Conservation (phyloP, 2,329 filamentous ascomycete species). For the Penicillium occitanis region DNA sequence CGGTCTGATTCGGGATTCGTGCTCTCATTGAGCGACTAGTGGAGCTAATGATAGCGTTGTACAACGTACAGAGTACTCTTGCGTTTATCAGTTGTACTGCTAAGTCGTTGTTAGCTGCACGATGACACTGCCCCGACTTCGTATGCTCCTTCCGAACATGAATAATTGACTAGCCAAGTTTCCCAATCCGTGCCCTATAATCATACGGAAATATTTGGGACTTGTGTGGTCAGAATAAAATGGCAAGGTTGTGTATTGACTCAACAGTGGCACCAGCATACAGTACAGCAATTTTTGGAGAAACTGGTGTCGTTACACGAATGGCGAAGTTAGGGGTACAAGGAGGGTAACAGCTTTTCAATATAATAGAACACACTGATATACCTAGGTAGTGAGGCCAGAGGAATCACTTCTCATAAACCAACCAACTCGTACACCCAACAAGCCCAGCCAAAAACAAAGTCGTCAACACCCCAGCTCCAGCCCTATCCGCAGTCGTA, state of each 20-base stretch:
- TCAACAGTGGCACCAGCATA: neutral
- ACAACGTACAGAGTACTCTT: neutral
- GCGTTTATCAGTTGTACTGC: neutral
- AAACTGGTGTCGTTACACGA: neutral
- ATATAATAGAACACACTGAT: neutral
- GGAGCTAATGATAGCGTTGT: neutral
- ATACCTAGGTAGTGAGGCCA: neutral
- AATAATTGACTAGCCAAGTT: neutral
- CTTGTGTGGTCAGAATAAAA: neutral
- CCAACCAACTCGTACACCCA: conserved; percentile 40
- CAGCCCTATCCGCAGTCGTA: conserved; percentile 41
- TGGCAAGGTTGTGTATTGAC: neutral
- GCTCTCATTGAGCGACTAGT: neutral
- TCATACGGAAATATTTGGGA: neutral
- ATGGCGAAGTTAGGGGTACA: neutral
- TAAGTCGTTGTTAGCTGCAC: too few species aligned
- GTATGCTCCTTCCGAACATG: neutral
- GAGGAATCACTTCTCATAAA: conserved; percentile 30
- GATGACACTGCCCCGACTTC: too few species aligned
- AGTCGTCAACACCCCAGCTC: conserved; percentile 45
- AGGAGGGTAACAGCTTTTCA: neutral
- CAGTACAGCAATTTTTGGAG: neutral
- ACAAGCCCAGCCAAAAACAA: conserved; percentile 37
- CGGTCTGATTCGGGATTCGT: neutral
- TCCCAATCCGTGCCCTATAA: neutral